phyloP scores from a whole-genome alignment of 306 rosid genomes.

The Elaeagnus macrophylla region DNA sequence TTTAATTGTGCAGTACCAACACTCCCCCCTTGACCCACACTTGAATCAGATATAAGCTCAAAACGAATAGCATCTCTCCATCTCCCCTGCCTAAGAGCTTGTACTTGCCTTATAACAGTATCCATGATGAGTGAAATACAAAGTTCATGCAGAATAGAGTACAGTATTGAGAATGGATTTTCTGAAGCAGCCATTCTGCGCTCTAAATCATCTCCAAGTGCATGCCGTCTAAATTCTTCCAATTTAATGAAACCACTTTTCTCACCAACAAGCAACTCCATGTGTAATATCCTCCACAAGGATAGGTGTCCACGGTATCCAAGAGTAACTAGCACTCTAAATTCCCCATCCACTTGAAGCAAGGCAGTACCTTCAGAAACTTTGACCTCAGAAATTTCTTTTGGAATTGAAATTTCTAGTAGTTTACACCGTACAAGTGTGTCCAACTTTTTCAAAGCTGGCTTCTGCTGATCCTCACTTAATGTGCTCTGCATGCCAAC shows the following conservation, averaged over 20 bases:
- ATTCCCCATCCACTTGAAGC: conserved; percentile 79
- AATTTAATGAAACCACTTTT: conserved; percentile 53
- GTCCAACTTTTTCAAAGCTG: conserved; percentile 86
- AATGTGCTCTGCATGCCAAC: conserved; percentile 64
- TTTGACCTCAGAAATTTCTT: conserved; percentile 66
- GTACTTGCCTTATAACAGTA: conserved; percentile 84
- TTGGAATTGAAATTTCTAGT: conserved; percentile 71
- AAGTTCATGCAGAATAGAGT: conserved; percentile 80
- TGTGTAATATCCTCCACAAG: conserved; percentile 92
- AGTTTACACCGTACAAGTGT: conserved; percentile 77
- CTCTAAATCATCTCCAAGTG: conserved; percentile 89
- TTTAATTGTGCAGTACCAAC: conserved; percentile 53
- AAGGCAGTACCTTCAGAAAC: conserved; percentile 75
- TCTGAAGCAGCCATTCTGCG: conserved; percentile 94
- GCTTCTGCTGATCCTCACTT: conserved; percentile 72
- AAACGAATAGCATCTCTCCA: conserved; percentile 95
- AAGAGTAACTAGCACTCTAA: conserved; percentile 77
- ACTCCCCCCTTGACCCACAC: conserved; percentile 50
- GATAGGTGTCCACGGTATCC: conserved; percentile 95
- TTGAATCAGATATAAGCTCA: conserved; percentile 76
- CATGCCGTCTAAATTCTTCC: conserved; percentile 53
- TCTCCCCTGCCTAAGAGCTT: conserved; percentile 81
- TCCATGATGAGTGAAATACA: conserved; percentile 92
- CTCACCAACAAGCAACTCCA: conserved; percentile 98
- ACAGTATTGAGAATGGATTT: conserved; percentile 66